Evolutionary conservation across 495 filamentous ascomycete genomes (phyloP), one percentile per base, ranked within the genome.

Genomic region (Neurospora sublineolata): DNA sequence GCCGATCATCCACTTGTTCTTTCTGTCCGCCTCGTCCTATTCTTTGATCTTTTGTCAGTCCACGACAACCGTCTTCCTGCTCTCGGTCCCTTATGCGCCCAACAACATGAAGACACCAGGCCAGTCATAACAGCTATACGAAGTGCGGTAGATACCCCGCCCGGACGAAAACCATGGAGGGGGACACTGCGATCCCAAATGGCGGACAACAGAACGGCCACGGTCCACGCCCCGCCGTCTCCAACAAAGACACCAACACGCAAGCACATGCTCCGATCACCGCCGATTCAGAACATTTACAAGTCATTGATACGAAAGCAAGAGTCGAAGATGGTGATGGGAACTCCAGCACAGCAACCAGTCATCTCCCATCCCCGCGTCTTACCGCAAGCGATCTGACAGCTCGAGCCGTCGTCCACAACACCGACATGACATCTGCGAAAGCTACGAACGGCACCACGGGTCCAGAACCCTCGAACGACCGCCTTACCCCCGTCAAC

Each of bases 401-500:
- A 10, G 42, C 60, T 4, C 10, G 39, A 67, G 44, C 52, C 20
- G 44, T 14, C 20, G 44, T 14, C 30, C 68, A 33, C 70, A 33
- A 36, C 14, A 40, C 46, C 40, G 52, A 33, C 18, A 52, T 76
- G 4, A 75, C 39, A n/a, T 33, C 72, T 3, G 38, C 77, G 2
- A 77, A 40, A 23, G 69, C 77, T 14, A 75, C 68, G 23, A 75
- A 72, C 18, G 76, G 77, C 27, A 74, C 79, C 7, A 77, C 78
- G 20, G 79, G 74, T 4, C 77, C 77, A 14, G 79, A 80, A 10
- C 67, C 74, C 2, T 79, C 76, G n/a, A 74, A 76, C 71, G 77
- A 77, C n/a, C 78, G 79, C 74, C 76, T 75, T 18, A 79, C 74
- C 73, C 76, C 79, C 52, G 72, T 18, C 69, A 76, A 79, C 68